Evolutionary conservation across 2,329 filamentous ascomycete species (phyloP).

Genomic region (Cytospora chrysosperma): DNA sequence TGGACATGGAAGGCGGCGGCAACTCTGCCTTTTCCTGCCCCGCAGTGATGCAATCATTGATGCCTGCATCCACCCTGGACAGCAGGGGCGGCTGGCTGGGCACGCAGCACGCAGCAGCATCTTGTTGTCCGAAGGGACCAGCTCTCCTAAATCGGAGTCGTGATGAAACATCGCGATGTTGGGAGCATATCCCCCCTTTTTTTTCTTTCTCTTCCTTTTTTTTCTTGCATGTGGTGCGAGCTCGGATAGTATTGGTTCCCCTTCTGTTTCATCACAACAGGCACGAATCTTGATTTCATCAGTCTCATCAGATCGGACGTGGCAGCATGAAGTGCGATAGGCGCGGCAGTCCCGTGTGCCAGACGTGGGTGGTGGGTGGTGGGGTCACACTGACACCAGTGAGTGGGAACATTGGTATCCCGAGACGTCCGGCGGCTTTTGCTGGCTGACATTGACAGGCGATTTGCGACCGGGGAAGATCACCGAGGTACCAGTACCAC

Average conservation of each 20-base stretch:
- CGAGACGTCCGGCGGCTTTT: neutral
- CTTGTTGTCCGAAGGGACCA: slow-evolving; percentile 22
- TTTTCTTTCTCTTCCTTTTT: slow-evolving; percentile 5
- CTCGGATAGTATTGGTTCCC: neutral
- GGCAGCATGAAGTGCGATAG: slow-evolving; percentile 12
- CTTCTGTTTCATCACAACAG: neutral
- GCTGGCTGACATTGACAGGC: neutral
- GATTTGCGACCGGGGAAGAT: neutral
- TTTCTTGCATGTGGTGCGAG: slow-evolving; percentile 9
- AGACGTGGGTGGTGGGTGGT: neutral
- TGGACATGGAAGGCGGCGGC: neutral
- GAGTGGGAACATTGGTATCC: neutral
- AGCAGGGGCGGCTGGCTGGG: slow-evolving; percentile 7
- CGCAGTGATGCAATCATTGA: slow-evolving; percentile 23
- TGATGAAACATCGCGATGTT: slow-evolving; percentile 1
- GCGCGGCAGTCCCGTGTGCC: slow-evolving; percentile 7
- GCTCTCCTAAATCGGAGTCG: slow-evolving; percentile 22
- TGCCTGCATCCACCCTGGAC: slow-evolving; percentile 2
- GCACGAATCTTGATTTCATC: neutral
- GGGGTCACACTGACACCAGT: neutral
- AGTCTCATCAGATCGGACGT: neutral
- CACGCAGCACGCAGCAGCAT: neutral
- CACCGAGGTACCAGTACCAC: neutral
- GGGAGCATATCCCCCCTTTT: no score
- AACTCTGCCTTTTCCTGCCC: neutral